Evolutionary conservation across 306 rosid species (phyloP), one percentile per base, ranked within the genome.

Genomic region (Glycyrrhiza uralensis): DNA sequence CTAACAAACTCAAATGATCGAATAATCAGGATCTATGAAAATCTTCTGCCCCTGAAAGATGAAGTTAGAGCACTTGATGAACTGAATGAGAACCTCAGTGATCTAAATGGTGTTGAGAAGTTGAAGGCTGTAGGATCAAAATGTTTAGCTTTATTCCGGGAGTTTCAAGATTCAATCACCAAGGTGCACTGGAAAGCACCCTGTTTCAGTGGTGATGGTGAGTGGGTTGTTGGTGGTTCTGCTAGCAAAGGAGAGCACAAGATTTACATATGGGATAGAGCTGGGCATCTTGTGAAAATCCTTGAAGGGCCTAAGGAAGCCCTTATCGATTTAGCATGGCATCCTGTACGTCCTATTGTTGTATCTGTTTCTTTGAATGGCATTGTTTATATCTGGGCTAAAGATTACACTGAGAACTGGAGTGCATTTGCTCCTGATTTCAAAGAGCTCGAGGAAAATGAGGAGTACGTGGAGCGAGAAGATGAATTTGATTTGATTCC

Each of bases 221-320:
- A 95, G 83, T 95, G 99, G 97, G 97, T 95, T 20, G 84, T 95
- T 38, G 96, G 96, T 66, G 99, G 99, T 79, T 89, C 96, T 67
- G 99, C 99, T 66, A 91, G 97, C 88, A 95, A 91, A 88, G 99
- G 99, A 24, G 99, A 95, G 79, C 99, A 95, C 85, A 91, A 95
- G 81, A 91, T 95, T 79, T 95, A 95, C 71, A 81, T 89, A 72
- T 95, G 99, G 99, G 99, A 95, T 80, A 84, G 97, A 71, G 97
- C 96, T 2, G 99, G 99, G 35, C 93, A 86, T 81, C 97, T 95
- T 29, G 97, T 94, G 80, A 94, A 91, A 77, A 94, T 94, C 58
- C 97, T 94, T 62, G 98, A 95, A 89, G 99, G 99, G 55, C 99
- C 99, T 49, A 95, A 91, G 79, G 99, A 95, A 85, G 97, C 97